Base-by-base conservation (phyloP, 257 asterid genomes). In the Coffea canephora region DNA sequence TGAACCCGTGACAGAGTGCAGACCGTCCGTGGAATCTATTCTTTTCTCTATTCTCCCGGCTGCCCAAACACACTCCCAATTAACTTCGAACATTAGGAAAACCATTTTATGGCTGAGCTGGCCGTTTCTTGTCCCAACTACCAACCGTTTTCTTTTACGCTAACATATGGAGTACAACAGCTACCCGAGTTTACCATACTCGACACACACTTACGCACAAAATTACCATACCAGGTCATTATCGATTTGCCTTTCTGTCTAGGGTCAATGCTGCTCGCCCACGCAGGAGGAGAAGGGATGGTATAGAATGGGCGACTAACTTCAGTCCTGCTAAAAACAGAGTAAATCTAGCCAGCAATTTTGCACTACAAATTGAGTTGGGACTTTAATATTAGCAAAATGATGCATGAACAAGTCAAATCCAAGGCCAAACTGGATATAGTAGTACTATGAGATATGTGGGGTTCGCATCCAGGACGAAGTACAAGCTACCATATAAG, bases 401-500 rank as follows among this genome's bases (percentile, higher is more conserved):
- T 67, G 48, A 67, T 67, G 39, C n/a, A 15, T 34, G 45, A 66
- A 41, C 31, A 43, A 21, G 19, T 21, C 74, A 23, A 23, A 23
- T 8, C 43, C 34, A 34, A 76, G 34, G 31, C 71, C 57, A 75
- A n/a, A 57, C 43, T 43, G 66, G 25, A 55, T 19, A 43, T 48
- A 64, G 57, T 11, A 61, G 34, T 31, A 31, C 34, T 31, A 59
- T 39, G 19, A 34, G 18, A 41, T 25, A 14, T 11, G 19, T 7
- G 41, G 52, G 34, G 13, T 45, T 39, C 69, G 59, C 68, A 21
- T 31, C 21, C 27, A 39, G 57, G 43, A 75, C 70, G 41, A 61
- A 59, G 13, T 27, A 39, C 70, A 59, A 59, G 78, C 71, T 39
- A 68, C 71, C 21, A 52, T 46, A 66, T 46, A 67, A 31, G 81